Conservation (phyloP, 2,329 filamentous ascomycete species). For the Curvularia verruculosa region DNA sequence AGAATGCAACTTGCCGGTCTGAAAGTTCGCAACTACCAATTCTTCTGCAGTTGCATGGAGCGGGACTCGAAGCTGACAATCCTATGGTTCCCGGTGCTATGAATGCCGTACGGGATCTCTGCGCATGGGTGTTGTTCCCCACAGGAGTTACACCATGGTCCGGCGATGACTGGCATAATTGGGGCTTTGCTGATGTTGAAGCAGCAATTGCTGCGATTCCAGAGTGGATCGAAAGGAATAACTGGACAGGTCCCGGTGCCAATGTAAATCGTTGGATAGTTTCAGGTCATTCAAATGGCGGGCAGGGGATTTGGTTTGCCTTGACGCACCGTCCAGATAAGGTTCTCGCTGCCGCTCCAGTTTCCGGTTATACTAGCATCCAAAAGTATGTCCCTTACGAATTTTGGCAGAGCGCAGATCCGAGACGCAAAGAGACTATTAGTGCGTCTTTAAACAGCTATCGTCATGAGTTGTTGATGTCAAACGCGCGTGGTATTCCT, state of each 20-base stretch:
- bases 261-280: conserved; percentile 59
- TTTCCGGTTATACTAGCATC: conserved; percentile 65
- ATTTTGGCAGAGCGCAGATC: conserved; percentile 62
- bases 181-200: conserved; percentile 63
- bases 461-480: conserved; percentile 61
- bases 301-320: conserved; percentile 64
- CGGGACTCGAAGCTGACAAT: conserved; percentile 61
- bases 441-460: conserved; percentile 59
- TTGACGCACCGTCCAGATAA: conserved; percentile 63
- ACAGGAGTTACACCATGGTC: conserved; percentile 65
- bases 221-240: conserved; percentile 56
- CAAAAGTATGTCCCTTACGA: conserved; percentile 65
- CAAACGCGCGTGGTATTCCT: conserved; percentile 59
- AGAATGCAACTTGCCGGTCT: conserved; percentile 41
- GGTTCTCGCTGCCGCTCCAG: conserved; percentile 61
- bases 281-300: conserved; percentile 65
- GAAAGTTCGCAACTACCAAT: conserved; percentile 51
- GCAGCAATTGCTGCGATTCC: conserved; percentile 58
- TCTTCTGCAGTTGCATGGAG: conserved; percentile 61
- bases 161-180: conserved; percentile 66
- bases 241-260: conserved; percentile 57
- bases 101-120: conserved; percentile 58
- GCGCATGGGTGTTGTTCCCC: conserved; percentile 62
- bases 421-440: conserved; percentile 56
- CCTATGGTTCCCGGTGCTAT: conserved; percentile 55